Percentiles rank a stretch among this genome's conserved stretches.
Evolutionary conservation across 306 rosid species (phyloP).

Genomic region (Cicer arietinum): DNA sequence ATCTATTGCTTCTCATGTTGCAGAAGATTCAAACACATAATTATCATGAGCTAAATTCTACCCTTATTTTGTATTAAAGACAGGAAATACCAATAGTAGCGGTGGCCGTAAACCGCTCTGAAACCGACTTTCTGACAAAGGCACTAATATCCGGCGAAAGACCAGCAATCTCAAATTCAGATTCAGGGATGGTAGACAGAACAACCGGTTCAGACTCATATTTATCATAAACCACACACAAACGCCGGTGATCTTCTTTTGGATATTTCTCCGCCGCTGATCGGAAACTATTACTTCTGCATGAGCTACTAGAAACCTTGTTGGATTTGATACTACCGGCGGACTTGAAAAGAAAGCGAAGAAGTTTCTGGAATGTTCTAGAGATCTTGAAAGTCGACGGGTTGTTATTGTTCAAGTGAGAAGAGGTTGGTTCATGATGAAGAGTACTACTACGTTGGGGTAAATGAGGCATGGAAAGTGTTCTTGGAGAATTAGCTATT

Average conservation of each 20-base stretch:
- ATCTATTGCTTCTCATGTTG: too few relatives aligned
- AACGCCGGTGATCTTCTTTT: slow-evolving; percentile 43
- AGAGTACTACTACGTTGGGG: slow-evolving; percentile 31
- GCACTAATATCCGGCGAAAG: slow-evolving; percentile 81
- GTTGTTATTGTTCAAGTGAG: slow-evolving; percentile 17
- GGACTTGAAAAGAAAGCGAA: slow-evolving; percentile 71
- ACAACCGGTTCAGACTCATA: slow-evolving; percentile 45
- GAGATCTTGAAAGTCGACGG: slow-evolving; percentile 57
- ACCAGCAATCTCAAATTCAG: slow-evolving; percentile 60
- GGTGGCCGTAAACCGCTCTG: slow-evolving; percentile 63
- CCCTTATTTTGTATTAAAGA: slow-evolving; percentile 16
- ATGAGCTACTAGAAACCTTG: background rate
- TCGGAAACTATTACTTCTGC: background rate
- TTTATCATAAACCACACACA: slow-evolving; percentile 64
- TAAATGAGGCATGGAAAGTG: slow-evolving; percentile 80
- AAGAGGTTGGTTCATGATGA: background rate
- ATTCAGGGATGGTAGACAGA: slow-evolving; percentile 78
- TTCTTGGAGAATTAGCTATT: slow-evolving; percentile 61
- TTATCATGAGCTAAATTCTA: too few relatives aligned
- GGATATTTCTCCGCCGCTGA: slow-evolving; percentile 39
- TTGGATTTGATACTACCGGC: slow-evolving; percentile 35
- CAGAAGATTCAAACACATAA: too few relatives aligned
- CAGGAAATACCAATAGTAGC: slow-evolving; percentile 66
- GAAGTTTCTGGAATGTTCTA: slow-evolving; percentile 64
- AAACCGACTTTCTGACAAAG: slow-evolving; percentile 59